Evolutionary conservation across 305 asterid genomes (phyloP).

Genomic region (Fraxinus xanthoxyloides): DNA sequence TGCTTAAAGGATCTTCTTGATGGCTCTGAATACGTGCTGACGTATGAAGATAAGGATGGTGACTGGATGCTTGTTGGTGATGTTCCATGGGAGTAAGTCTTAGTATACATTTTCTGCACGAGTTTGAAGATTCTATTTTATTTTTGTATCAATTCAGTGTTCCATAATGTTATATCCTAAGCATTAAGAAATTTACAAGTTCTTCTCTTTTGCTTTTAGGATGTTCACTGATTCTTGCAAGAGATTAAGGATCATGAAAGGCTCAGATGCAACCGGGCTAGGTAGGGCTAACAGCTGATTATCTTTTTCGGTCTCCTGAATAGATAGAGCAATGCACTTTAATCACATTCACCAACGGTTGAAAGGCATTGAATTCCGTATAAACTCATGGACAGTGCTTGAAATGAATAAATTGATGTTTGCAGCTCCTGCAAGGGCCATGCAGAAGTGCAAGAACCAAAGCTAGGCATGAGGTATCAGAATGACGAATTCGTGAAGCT

Average conservation of each 20-base stretch:
- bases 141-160: background rate
- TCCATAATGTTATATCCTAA: background rate
- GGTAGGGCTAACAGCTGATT: slow-evolving; percentile 38
- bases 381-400: background rate
- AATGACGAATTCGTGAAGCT: slow-evolving; percentile 18
- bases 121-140: background rate
- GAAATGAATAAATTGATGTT: background rate
- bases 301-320: background rate
- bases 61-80: slow-evolving; percentile 89
- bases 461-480: slow-evolving; percentile 23
- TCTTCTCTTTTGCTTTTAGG: slow-evolving; percentile 36
- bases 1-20: slow-evolving; percentile 60
- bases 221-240: slow-evolving; percentile 82
- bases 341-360: background rate
- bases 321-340: background rate
- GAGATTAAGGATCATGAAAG: slow-evolving; percentile 82
- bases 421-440: slow-evolving; percentile 75
- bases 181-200: background rate
- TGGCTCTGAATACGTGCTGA: slow-evolving; percentile 72
- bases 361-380: background rate
- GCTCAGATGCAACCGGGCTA: slow-evolving; percentile 86
- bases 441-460: slow-evolving; percentile 69
- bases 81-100: slow-evolving; percentile 75
- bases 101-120: background rate
- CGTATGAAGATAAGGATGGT: slow-evolving; percentile 74